These are phyloP conservation scores for Aspergillus hancockii DNA, from an alignment of 495 filamentous ascomycete species.

Conservation along the genomic window DNA sequence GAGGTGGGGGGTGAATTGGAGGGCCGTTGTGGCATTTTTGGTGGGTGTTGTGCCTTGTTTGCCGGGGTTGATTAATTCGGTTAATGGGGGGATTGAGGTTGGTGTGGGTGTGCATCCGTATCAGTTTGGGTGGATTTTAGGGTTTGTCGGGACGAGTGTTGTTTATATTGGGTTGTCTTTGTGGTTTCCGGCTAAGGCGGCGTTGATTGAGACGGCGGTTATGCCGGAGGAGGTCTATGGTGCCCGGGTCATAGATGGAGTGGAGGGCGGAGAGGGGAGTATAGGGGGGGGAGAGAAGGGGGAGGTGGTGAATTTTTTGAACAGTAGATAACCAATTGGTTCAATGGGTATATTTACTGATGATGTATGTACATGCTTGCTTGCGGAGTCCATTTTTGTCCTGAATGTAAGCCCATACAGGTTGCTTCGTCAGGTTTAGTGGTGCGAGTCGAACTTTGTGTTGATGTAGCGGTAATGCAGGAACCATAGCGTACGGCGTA, in stretches of 20 bases:
- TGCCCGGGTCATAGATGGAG: constrained; percentile 31
- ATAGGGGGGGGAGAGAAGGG: constrained; percentile 11
- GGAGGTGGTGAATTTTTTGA: neutral
- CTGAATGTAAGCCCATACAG: constrained; percentile 4
- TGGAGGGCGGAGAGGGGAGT: constrained; percentile 20
- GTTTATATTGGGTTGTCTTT: constrained; percentile 46
- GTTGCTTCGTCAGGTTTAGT: neutral
- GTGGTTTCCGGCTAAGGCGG: constrained; percentile 38
- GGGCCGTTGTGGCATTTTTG: constrained; percentile 63
- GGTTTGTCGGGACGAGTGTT: constrained; percentile 48
- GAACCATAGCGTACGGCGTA: no score
- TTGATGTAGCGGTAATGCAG: no score
- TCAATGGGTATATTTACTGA: neutral
- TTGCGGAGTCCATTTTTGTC: neutral
- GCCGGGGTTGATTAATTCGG: constrained; percentile 56
- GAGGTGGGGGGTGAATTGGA: constrained; percentile 64
- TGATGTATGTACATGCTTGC: neutral
- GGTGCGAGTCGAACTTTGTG: no score
- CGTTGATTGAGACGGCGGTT: constrained; percentile 40
- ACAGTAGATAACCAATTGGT: neutral
- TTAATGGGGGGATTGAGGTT: constrained; percentile 45
- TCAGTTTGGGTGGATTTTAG: constrained; percentile 58
- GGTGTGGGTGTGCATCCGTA: constrained; percentile 52
- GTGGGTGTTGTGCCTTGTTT: constrained; percentile 62
- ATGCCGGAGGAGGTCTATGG: constrained; percentile 53